Evolutionary conservation across 495 filamentous ascomycete species (phyloP).

Genomic region (Neurospora hispaniola): DNA sequence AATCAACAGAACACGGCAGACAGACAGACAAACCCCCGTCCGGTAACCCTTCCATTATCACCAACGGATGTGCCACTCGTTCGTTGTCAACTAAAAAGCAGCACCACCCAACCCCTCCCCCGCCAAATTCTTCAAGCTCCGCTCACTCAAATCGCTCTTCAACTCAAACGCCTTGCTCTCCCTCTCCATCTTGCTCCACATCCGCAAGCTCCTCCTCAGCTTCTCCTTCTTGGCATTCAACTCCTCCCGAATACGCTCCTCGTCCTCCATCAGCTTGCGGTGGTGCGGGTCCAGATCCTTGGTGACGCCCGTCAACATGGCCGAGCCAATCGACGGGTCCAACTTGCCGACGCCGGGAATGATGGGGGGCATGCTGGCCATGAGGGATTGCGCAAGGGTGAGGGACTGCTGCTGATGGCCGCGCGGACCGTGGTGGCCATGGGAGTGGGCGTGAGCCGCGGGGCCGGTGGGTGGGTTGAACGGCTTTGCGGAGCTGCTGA

Average conservation of each 20-base stretch:
- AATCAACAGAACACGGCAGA: not conserved
- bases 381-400: constrained; percentile 30
- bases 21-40: not conserved
- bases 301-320: constrained; percentile 23
- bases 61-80: no score
- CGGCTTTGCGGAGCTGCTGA: constrained; percentile 20
- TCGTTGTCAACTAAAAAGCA: constrained; percentile 20
- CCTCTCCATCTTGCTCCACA: constrained; percentile 34
- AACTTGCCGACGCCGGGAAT: constrained; percentile 32
- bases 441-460: constrained; percentile 21
- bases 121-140: constrained; percentile 31
- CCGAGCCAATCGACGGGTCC: constrained; percentile 18
- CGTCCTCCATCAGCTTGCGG: constrained; percentile 32
- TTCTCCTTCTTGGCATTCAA: constrained; percentile 34
- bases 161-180: constrained; percentile 35
- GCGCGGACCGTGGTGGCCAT: constrained; percentile 9
- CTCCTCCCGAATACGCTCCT: constrained; percentile 35
- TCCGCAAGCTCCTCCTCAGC: constrained; percentile 28
- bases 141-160: constrained; percentile 34
- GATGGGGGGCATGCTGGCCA: constrained; percentile 30
- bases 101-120: constrained; percentile 34
- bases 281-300: constrained; percentile 31
- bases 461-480: constrained; percentile 44
- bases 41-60: not conserved
- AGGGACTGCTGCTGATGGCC: constrained; percentile 2